Evolutionary conservation across 805 yeast genomes (phyloP), one percentile per base, ranked within the genome.

Genomic region (Metschnikowia henanensis): DNA sequence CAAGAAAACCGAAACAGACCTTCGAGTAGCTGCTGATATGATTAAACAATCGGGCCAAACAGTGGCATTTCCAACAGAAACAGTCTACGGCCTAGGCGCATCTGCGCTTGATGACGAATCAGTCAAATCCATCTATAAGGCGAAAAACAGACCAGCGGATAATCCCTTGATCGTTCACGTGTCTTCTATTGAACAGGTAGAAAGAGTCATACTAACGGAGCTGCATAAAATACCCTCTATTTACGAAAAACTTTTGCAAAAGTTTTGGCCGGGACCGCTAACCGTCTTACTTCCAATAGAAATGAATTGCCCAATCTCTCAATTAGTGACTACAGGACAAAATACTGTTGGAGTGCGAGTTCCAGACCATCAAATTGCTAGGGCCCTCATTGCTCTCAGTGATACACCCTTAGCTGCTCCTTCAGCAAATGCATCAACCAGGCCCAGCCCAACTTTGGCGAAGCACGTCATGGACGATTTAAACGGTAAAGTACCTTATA

Each of bases 351-450:
- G 97, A 0, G 95, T 90, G 1, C 75, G 99, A 47, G 75, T 94
- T 61, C 99, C 99, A 2, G 68, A 77, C 4, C 85, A 92, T 62
- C 88, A 92, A 0, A 78, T 94, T 1, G 98, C 98, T 0, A 71
- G 99, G 48, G 96, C 98, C 0, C 68, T 94, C 35, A 90, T 94
- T 41, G 86, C 88, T 2, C 57, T 87, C 10, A 80, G 95, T 41
- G 94, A 90, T 52, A 77, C 86, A 2, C 98, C 99, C 1, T 65
- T 94, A 29, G 99, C 99, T 1, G 99, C 99, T 0, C 99, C 99
- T 0, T 88, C 96, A 1, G 99, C 99, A 2, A 94, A 94, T 64
- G 92, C 97, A 1, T 89, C 97, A 1, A 94, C 99, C 0, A 71
- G 89, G 39, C 99, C 99, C 1, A 86, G 96, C 16, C 97, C 98